Conservation (phyloP, 208 protist genomes). For the Wallacemonas sp. region DNA sequence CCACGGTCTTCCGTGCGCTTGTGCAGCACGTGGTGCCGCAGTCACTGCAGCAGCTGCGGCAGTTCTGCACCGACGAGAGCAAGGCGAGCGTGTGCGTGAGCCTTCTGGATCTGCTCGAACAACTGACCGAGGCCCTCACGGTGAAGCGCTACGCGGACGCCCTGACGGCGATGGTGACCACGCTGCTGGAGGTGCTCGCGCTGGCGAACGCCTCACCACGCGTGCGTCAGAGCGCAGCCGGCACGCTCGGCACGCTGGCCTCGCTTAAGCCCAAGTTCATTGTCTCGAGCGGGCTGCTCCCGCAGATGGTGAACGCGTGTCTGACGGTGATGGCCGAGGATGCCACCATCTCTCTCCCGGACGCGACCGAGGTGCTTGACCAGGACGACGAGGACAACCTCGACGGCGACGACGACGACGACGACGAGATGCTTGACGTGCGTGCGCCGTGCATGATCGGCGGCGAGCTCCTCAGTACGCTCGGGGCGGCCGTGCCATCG, state of each 20-base stretch:
- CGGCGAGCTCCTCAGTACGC: slow-evolving; percentile 57
- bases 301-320: slow-evolving; percentile 56
- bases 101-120: slow-evolving; percentile 72
- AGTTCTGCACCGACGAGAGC: slow-evolving; percentile 28
- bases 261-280: slow-evolving; percentile 71
- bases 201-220: slow-evolving; percentile 34
- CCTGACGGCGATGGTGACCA: slow-evolving; percentile 31
- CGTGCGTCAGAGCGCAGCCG: slow-evolving; percentile 57
- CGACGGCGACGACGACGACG: slow-evolving; percentile 36
- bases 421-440: slow-evolving; percentile 61
- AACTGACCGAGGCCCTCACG: slow-evolving; percentile 45
- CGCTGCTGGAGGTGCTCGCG: slow-evolving; percentile 40
- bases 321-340: slow-evolving; percentile 77
- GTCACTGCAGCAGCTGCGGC: slow-evolving; percentile 39
- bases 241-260: slow-evolving; percentile 51
- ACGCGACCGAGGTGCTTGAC: slow-evolving; percentile 31
- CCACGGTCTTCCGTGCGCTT: slow-evolving; percentile 31
- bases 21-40: slow-evolving; percentile 42
- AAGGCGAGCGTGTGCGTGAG: slow-evolving; percentile 52
- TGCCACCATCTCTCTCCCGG: slow-evolving; percentile 60
- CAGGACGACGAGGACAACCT: slow-evolving; percentile 31
- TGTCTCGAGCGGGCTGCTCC: slow-evolving; percentile 42
- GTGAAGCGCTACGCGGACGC: slow-evolving; percentile 49
- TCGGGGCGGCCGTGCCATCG: slow-evolving; percentile 50
- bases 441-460: slow-evolving; percentile 67